Evolutionary conservation across 2,329 filamentous ascomycete species (phyloP).

Genomic region (Pestalotiopsis sp.): DNA sequence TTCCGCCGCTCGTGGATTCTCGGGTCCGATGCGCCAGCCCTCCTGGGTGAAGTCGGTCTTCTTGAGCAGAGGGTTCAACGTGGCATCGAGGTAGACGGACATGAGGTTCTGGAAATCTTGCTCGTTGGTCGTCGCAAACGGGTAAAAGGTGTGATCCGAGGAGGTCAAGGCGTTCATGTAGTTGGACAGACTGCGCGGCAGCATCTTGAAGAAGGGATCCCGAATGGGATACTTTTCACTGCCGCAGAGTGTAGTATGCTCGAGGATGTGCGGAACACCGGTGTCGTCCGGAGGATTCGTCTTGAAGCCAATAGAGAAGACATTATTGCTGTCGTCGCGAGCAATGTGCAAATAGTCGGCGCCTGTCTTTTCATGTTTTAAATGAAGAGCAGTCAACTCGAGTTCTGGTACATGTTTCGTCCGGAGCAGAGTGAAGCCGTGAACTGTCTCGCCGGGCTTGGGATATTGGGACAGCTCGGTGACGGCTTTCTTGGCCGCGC

Average conservation of each 20-base stretch:
- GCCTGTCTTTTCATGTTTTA: constrained; percentile 92
- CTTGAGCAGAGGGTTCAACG: constrained; percentile 85
- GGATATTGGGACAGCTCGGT: constrained; percentile 78
- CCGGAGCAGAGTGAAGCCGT: constrained; percentile 89
- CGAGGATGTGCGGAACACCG: constrained; percentile 93
- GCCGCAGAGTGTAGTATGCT: constrained; percentile 95
- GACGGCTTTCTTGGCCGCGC: constrained; percentile 61
- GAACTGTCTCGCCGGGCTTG: constrained; percentile 78
- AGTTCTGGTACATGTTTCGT: constrained; percentile 93
- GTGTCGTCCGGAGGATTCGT: constrained; percentile 97
- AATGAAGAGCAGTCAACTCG: constrained; percentile 85
- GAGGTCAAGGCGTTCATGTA: constrained; percentile 99
- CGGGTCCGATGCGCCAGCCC: constrained; percentile 93
- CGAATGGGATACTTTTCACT: constrained; percentile 98
- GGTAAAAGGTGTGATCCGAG: constrained; percentile 94
- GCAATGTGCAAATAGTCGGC: constrained; percentile 96
- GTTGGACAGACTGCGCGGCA: constrained; percentile 95
- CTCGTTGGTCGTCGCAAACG: constrained; percentile 93
- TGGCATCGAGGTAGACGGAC: constrained; percentile 95
- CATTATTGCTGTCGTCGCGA: constrained; percentile 96
- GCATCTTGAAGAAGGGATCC: constrained; percentile 99
- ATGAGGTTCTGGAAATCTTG: constrained; percentile 96
- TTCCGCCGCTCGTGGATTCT: constrained; percentile 70
- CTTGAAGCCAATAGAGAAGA: constrained; percentile 99
- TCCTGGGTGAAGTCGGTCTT: constrained; percentile 93